Percentiles rank a stretch among this genome's conserved stretches.
These are phyloP conservation scores for Yamagishiella unicocca DNA, from an alignment of 139 green algal genomes.

Conservation along the genomic window DNA sequence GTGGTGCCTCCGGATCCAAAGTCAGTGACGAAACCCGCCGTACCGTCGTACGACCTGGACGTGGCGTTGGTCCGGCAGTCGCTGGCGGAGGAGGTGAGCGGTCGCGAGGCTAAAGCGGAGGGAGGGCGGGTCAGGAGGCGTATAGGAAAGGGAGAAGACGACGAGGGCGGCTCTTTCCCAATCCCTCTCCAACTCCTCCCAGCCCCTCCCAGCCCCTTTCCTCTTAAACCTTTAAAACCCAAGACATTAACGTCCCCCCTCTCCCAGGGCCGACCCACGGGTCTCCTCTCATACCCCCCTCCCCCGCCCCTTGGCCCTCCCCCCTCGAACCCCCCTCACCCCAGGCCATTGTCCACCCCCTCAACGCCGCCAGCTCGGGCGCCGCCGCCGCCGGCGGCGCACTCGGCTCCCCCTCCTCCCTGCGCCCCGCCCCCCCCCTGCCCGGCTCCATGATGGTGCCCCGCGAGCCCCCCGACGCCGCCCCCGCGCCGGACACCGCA, in stretches of 20 bases:
- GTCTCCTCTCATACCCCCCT: too few relatives aligned
- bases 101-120: not conserved
- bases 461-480: slow-evolving; percentile 56
- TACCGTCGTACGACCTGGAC: slow-evolving; percentile 34
- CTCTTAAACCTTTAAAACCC: too few relatives aligned
- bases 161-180: too few relatives aligned
- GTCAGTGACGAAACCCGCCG: slow-evolving; percentile 42
- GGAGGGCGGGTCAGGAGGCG: not conserved
- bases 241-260: not conserved
- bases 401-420: not conserved
- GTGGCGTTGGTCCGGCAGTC: slow-evolving; percentile 1
- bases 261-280: too few relatives aligned
- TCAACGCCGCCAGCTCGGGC: not conserved
- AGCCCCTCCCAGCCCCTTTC: too few relatives aligned
- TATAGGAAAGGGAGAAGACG: too few relatives aligned
- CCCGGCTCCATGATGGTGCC: slow-evolving; percentile 37
- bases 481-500: slow-evolving; percentile 49
- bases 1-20: slow-evolving; percentile 48
- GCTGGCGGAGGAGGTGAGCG: slow-evolving; percentile 46
- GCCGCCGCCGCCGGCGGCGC: not conserved
- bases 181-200: too few relatives aligned
- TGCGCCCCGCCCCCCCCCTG: not conserved
- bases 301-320: not conserved
- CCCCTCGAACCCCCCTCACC: not conserved
- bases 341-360: not conserved